Conservation (phyloP, 176 grass and related monocot species). For the Lolium rigidum region DNA sequence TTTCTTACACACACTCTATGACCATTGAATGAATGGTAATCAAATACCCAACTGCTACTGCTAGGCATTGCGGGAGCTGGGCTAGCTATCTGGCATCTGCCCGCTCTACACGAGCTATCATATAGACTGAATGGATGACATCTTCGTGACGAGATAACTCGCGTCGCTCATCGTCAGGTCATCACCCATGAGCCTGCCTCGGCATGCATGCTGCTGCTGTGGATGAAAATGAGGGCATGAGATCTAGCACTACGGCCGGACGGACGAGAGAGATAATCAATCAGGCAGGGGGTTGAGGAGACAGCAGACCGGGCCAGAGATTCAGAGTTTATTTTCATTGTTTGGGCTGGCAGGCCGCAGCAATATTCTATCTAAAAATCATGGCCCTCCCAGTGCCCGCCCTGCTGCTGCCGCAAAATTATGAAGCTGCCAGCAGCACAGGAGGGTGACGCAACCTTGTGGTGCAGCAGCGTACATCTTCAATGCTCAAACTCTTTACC, state of each 20-base stretch:
- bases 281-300: neutral
- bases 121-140: slow-evolving; percentile 12
- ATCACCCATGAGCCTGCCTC: neutral
- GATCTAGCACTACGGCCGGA: neutral
- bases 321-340: slow-evolving; percentile 13
- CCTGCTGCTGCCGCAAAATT: slow-evolving; percentile 5
- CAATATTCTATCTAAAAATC: slow-evolving; percentile 27
- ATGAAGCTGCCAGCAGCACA: slow-evolving; percentile 3
- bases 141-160: neutral
- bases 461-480: slow-evolving; percentile 22
- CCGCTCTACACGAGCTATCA: neutral
- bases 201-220: neutral
- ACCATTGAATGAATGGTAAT: neutral
- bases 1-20: neutral
- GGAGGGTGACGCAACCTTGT: slow-evolving; percentile 8
- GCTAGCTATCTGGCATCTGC: neutral
- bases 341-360: neutral
- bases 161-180: neutral
- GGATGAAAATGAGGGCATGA: neutral
- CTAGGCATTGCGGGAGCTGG: neutral
- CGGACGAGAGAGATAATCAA: neutral
- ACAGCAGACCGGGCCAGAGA: neutral
- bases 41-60: neutral
- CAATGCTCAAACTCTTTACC: slow-evolving; percentile 29
- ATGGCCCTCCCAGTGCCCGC: neutral